Percentiles rank a stretch among this genome's conserved stretches.
These are phyloP conservation scores for Trichoderma erinaceum DNA, from an alignment of 495 filamentous ascomycete genomes.

Conservation along the genomic window DNA sequence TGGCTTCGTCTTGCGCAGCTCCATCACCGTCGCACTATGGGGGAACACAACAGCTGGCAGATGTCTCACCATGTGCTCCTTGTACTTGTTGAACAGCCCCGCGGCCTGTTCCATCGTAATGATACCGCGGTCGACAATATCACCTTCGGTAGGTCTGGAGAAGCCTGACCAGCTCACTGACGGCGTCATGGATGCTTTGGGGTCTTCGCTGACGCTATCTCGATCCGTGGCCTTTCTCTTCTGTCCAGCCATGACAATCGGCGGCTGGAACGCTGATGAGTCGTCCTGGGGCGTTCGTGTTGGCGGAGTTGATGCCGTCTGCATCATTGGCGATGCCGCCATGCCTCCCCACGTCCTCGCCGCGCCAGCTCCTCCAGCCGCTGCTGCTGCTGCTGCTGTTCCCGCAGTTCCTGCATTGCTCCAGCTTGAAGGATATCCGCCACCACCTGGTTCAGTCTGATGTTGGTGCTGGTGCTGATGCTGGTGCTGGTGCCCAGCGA, in stretches of 20 bases:
- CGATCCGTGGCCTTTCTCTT: slow-evolving; percentile 42
- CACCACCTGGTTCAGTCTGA: background rate
- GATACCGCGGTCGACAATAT: slow-evolving; percentile 66
- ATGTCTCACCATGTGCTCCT: slow-evolving; percentile 59
- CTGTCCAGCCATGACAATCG: slow-evolving; percentile 32
- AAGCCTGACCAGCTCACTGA: slow-evolving; percentile 10
- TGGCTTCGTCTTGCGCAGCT: slow-evolving; percentile 66
- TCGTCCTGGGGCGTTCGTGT: slow-evolving; percentile 17
- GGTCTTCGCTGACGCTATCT: slow-evolving; percentile 20
- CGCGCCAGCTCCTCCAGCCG: background rate
- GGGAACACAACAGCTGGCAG: slow-evolving; percentile 77
- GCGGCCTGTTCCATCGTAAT: slow-evolving; percentile 56
- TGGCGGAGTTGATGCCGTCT: slow-evolving; percentile 26
- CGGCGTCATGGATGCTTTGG: slow-evolving; percentile 3
- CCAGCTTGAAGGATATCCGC: background rate
- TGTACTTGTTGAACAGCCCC: slow-evolving; percentile 63
- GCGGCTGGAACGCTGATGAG: background rate
- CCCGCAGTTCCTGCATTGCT: background rate
- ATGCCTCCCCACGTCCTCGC: slow-evolving; percentile 2
- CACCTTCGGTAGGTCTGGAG: slow-evolving; percentile 25
- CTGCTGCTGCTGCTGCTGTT: background rate
- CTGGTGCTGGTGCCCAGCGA: background rate
- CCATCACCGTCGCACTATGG: slow-evolving; percentile 54
- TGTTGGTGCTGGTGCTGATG: background rate
- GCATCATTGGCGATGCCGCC: slow-evolving; percentile 6